Conservation (phyloP, 2,329 filamentous ascomycete species). For the Pseudogymnoascus sp. region DNA sequence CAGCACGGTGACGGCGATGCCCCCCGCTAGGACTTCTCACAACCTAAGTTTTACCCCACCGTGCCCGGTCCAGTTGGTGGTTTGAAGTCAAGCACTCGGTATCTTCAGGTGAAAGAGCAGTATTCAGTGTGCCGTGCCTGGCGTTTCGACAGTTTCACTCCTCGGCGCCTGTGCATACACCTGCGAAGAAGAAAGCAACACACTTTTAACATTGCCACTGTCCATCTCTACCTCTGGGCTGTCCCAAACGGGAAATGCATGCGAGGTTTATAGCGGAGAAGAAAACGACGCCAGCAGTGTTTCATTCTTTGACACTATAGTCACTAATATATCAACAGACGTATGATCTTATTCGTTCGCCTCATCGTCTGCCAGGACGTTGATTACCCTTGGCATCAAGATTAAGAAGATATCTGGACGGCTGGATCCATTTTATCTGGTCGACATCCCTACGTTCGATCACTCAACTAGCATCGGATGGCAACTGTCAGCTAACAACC, state of each 20-base stretch:
- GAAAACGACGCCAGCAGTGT: not conserved
- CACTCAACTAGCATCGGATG: not conserved
- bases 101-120: not conserved
- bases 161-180: conserved; percentile 4
- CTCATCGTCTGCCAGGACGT: not conserved
- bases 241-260: not conserved
- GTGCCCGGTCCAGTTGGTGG: not conserved
- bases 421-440: not conserved
- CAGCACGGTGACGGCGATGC: not conserved
- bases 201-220: not conserved
- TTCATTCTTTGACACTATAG: not conserved
- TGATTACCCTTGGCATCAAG: not conserved
- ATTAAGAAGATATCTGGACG: not conserved
- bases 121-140: not conserved
- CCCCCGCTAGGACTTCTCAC: not conserved
- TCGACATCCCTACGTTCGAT: not conserved
- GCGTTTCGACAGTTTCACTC: conserved; percentile 11
- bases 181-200: not conserved
- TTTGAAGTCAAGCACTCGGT: not conserved
- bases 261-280: not conserved
- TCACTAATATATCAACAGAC: not conserved
- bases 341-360: not conserved
- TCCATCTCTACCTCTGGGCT: not conserved
- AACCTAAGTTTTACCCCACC: not conserved
- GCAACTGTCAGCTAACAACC: not conserved